Percentiles rank a stretch among this genome's conserved stretches.
Conservation (phyloP, 371 early-diverging fungal species). For the Rhizopus microsporus region DNA sequence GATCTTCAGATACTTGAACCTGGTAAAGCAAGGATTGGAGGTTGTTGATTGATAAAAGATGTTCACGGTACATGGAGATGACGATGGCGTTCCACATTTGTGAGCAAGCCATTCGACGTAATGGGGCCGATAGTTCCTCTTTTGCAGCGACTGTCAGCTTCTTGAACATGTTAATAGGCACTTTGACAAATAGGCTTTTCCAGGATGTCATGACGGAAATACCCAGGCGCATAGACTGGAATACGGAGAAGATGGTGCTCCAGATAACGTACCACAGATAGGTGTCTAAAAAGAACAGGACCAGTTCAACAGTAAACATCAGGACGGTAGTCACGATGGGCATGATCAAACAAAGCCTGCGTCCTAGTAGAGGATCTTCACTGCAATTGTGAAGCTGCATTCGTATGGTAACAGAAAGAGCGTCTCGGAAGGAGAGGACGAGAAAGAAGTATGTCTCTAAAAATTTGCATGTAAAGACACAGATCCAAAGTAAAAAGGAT, state of each 20-base stretch:
- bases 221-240: constrained; percentile 76
- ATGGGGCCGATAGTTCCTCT: constrained; percentile 65
- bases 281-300: constrained; percentile 86
- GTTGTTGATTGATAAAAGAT: constrained; percentile 75
- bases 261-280: constrained; percentile 92
- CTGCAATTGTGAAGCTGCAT: constrained; percentile 60
- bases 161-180: constrained; percentile 78
- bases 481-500: constrained; percentile 75
- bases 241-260: constrained; percentile 80
- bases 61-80: constrained; percentile 86
- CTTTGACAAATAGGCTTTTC: constrained; percentile 76
- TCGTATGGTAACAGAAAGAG: constrained; percentile 61
- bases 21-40: constrained; percentile 79
- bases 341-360: constrained; percentile 62
- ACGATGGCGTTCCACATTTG: constrained; percentile 91
- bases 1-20: constrained; percentile 50
- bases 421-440: constrained; percentile 78
- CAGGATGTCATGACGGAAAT: constrained; percentile 87
- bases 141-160: constrained; percentile 67
- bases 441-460: constrained; percentile 84
- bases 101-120: constrained; percentile 77
- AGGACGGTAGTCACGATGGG: constrained; percentile 67
- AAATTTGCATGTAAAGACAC: constrained; percentile 78
- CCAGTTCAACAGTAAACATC: constrained; percentile 74
- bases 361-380: constrained; percentile 46